Base-by-base conservation (phyloP, 2,329 filamentous ascomycete species). In the Trichoderma koningii region DNA sequence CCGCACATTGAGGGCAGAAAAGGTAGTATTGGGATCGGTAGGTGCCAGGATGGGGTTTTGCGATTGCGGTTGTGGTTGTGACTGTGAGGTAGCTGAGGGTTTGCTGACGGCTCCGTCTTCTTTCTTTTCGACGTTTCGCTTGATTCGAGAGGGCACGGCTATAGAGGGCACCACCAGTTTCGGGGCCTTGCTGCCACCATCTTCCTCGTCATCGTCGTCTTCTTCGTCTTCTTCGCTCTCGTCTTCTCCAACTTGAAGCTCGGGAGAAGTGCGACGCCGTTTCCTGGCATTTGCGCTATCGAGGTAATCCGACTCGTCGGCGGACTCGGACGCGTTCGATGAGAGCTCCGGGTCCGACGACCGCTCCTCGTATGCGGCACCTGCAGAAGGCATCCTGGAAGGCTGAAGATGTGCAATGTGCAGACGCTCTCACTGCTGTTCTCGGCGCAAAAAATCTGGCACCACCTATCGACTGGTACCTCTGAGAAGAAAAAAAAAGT, bases 1-100 rank as follows among this genome's bases (percentile, higher is more conserved):
- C 44, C 87, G 85, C 51, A 97, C 88, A 57, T 86, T 81, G 59
- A 97, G 79, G 12, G 87, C 85, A 19, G 87, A 85, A 74, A 97
- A 97, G 9, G 85, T 90, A 19, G 84, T 80, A 73, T 87, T 82
- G 55, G 79, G 78, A 70, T 87, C 83, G 26, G 80, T 81, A 14
- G 85, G 83, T 3, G 83, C 85, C 55, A 80, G 76, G 63, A 84
- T 79, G 28, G 74, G 70, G 61, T 73, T 76, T 56, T 71, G 72
- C 23, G 73, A 62, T n/a, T 69, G 48, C 10, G 50, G 62, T 60
- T 71, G 71, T n/a, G 73, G 64, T 23, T 69, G 47, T 12, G 53
- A 63, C 23, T 69, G 47, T 6, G 42, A 21, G 19, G 21, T 26
- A 5, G 41, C 12, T 6, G 47, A 26, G 9, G 66, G 15, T 21